Evolutionary conservation across 768 basidiomycete genomes (phyloP).

Genomic region (Pleurotus giganteus): DNA sequence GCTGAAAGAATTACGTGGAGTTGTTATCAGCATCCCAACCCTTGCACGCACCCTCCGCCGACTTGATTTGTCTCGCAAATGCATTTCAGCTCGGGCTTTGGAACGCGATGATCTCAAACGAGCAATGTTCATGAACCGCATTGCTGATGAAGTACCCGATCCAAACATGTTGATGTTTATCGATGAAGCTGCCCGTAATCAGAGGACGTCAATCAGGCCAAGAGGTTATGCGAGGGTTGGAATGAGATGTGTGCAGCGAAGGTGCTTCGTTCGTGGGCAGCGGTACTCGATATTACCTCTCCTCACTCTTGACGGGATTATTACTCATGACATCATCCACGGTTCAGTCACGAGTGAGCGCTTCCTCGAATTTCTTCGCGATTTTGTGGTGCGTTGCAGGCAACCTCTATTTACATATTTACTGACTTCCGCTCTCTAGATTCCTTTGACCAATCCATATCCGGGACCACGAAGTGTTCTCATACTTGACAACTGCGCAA

Average conservation of each 20-base stretch:
- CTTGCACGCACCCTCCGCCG: not conserved
- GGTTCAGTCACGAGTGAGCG: slow-evolving; percentile 31
- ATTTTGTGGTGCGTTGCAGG: slow-evolving; percentile 21
- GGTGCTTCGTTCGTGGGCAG: slow-evolving; percentile 23
- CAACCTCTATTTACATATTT: slow-evolving; percentile 17
- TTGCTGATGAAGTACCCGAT: not conserved
- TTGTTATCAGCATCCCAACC: not conserved
- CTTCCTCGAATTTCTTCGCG: slow-evolving; percentile 28
- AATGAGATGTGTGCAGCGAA: slow-evolving; percentile 18
- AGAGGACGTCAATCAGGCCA: slow-evolving; percentile 17
- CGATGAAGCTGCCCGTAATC: slow-evolving; percentile 27
- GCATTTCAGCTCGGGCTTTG: not conserved
- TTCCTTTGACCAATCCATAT: slow-evolving; percentile 23
- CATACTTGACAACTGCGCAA: slow-evolving; percentile 38
- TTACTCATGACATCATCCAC: slow-evolving; percentile 30
- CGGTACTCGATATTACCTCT: slow-evolving; percentile 28
- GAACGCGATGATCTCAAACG: slow-evolving; percentile 3
- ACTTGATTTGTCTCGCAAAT: not conserved
- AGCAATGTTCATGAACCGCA: slow-evolving; percentile 5
- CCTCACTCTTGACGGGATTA: slow-evolving; percentile 24
- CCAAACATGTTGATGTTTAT: slow-evolving; percentile 17
- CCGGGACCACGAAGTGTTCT: slow-evolving; percentile 32
- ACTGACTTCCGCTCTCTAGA: slow-evolving; percentile 15
- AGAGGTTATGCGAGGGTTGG: slow-evolving; percentile 19
- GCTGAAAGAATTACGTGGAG: not conserved